These are phyloP conservation scores for Taphrina populina DNA, from an alignment of 1,139 yeast species.

Conservation along the genomic window DNA sequence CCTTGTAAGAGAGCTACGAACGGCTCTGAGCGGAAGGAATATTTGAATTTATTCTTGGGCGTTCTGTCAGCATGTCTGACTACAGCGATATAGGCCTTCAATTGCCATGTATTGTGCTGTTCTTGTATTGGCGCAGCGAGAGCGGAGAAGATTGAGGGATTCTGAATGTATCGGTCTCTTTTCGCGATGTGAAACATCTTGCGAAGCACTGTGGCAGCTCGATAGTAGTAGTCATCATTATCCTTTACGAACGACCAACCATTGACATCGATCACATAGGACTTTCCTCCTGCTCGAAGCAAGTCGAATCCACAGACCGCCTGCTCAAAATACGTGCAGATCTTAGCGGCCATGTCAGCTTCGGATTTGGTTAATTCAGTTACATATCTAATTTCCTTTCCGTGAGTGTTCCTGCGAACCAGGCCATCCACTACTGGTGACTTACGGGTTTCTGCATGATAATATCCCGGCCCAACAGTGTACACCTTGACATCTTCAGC, in stretches of 20 bases:
- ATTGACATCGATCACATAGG: conserved; percentile 94
- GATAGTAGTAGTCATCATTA: conserved; percentile 79
- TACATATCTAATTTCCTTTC: conserved; percentile 89
- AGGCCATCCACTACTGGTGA: conserved; percentile 99
- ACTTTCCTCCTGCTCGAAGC: conserved; percentile 79
- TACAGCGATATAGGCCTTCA: conserved; percentile 87
- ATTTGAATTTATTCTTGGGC: conserved; percentile 97
- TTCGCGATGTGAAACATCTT: conserved; percentile 66
- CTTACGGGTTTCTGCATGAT: conserved; percentile 98
- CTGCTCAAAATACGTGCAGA: conserved; percentile 76
- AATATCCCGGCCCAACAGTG: conserved; percentile 84
- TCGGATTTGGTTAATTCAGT: conserved; percentile 78
- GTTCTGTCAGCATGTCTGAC: conserved; percentile 98
- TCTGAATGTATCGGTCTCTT: conserved; percentile 50
- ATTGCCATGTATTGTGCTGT: conserved; percentile 93
- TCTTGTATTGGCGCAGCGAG: conserved; percentile 43
- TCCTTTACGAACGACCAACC: conserved; percentile 98
- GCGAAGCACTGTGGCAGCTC: conserved; percentile 74
- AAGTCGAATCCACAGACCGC: conserved; percentile 98
- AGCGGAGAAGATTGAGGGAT: conserved; percentile 37
- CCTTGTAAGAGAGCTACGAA: conserved; percentile 88
- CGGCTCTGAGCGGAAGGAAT: conserved; percentile 82
- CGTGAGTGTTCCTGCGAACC: conserved; percentile 94
- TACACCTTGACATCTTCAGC: conserved; percentile 98
- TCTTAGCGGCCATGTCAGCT: conserved; percentile 71